phyloP scores from a whole-genome alignment of 257 asterid species.

The Lycium ferocissimum region DNA sequence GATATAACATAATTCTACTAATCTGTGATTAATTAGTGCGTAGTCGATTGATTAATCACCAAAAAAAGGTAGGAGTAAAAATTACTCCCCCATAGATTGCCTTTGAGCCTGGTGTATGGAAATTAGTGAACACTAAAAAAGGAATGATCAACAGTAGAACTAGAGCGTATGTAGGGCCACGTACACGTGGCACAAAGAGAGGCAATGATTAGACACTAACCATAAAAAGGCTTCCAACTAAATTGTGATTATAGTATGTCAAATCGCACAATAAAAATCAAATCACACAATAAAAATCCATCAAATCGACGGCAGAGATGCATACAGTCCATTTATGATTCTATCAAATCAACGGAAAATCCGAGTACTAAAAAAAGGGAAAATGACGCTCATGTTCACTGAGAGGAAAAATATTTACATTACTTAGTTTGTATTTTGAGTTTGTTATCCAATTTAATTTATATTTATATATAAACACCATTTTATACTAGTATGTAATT shows the following conservation, averaged over 20 bases:
- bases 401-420: too few species aligned
- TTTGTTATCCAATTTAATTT: too few species aligned
- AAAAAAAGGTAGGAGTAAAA: too few species aligned
- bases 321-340: constrained; percentile 21
- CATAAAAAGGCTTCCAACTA: not conserved
- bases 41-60: not conserved
- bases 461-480: too few species aligned
- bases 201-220: not conserved
- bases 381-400: too few species aligned
- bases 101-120: not conserved
- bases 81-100: not conserved
- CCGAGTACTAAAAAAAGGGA: not conserved
- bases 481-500: too few species aligned
- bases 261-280: constrained; percentile 32
- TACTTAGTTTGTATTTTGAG: too few species aligned
- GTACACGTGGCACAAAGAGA: constrained; percentile 30
- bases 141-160: not conserved
- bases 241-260: not conserved
- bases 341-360: constrained; percentile 3
- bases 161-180: not conserved
- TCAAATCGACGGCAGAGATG: constrained; percentile 29
- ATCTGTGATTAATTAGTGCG: too few species aligned
- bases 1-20: too few species aligned
- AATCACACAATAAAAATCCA: constrained; percentile 29
- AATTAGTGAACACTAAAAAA: not conserved